Base-by-base conservation (phyloP, 805 yeast genomes). In the Nakazawaea sp. region DNA sequence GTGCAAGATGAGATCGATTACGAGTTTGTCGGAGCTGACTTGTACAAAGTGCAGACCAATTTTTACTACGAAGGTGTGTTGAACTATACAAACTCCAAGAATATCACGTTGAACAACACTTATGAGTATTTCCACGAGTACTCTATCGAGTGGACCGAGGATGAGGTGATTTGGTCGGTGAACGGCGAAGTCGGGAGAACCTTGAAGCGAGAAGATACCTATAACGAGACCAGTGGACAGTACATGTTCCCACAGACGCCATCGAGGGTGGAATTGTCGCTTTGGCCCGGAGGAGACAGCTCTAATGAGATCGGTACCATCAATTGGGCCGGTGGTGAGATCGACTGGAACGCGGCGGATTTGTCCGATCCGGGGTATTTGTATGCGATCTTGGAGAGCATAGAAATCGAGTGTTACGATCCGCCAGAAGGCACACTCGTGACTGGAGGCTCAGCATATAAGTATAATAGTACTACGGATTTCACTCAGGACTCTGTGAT, bases 1-100 rank as follows among this genome's bases (percentile, higher is more conserved):
- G 86, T 81, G 29, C 78, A 84, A 67, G 97, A 88, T 65, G 97
- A 89, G 69, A 72, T 88, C 50, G 97, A 89, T 71, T 78, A 61
- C 53, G 96, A 89, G 64, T 81, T 78, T 48, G 81, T 87, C 45
- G 97, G 97, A 42, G 72, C 72, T 51, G 75, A 82, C 51, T 59
- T 84, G 51, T 68, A 70, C 23, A 55, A 59, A 17, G 84, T 78
- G 2, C 89, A 89, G 67, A 66, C 88, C 19, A 89, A 89, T 62
- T 88, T 55, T 68, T 89, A 84, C 65, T 78, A 74, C 56, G 78
- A 81, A 55, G 96, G 90, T 57, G 58, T 64, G 23, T 64, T 78
- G 52, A 73, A 84, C 65, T 84, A 77, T 58, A 67, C 78, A 24
- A 81, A 83, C 56, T 68, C 75, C 45, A 52, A 45, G 13, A 62